phyloP scores from a whole-genome alignment of 805 yeast species.

The Monosporozyma unispora region DNA sequence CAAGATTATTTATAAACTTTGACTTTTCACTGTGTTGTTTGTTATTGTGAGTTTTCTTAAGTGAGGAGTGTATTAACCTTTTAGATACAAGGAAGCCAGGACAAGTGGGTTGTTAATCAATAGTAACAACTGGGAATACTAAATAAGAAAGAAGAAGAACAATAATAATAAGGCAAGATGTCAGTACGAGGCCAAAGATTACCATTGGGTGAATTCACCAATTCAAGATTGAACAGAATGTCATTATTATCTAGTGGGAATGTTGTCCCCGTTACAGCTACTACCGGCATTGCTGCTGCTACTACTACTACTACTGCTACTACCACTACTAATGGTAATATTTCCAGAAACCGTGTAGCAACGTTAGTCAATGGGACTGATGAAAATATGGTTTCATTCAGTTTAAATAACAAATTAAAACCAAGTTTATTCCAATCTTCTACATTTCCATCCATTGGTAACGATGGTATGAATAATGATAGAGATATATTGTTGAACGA shows the following conservation, averaged over 20 bases:
- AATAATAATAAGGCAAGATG: constrained; percentile 8
- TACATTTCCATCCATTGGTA: not conserved
- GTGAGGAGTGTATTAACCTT: no score
- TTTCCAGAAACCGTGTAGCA: not conserved
- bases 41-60: no score
- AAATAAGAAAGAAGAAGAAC: not conserved
- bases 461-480: not conserved
- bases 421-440: not conserved
- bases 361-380: not conserved
- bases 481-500: not conserved
- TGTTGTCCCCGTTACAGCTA: not conserved
- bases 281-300: not conserved
- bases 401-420: not conserved
- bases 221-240: constrained; percentile 19
- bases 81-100: no score
- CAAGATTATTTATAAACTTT: not conserved
- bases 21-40: no score
- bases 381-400: not conserved
- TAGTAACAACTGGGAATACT: not conserved
- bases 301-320: not conserved
- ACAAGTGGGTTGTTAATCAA: not conserved
- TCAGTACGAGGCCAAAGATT: constrained; percentile 15
- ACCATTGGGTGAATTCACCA: constrained; percentile 23
- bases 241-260: not conserved
- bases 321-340: not conserved